These are phyloP conservation scores for Fusarium floridanum DNA, from an alignment of 2,329 filamentous ascomycete species.

Conservation along the genomic window DNA sequence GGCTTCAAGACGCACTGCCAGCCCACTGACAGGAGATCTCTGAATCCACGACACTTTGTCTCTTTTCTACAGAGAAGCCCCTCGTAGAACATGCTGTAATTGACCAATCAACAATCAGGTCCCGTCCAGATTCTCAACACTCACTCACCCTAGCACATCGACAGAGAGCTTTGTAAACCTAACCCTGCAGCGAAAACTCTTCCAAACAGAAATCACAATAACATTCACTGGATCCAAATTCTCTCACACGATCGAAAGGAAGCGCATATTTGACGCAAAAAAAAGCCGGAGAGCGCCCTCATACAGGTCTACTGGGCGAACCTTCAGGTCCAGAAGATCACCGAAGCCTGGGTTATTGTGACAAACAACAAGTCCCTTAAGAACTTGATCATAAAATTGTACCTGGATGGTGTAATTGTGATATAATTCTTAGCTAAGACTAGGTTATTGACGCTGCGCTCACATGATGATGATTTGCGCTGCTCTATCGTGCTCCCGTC, in stretches of 20 bases:
- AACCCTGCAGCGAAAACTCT: not conserved
- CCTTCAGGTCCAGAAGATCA: not conserved
- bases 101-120: not conserved
- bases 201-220: not conserved
- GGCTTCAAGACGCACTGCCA: not conserved
- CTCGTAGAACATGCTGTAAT: not conserved
- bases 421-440: not conserved
- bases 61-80: not conserved
- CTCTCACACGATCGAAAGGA: not conserved
- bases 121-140: not conserved
- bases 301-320: not conserved
- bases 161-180: not conserved
- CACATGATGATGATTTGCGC: not conserved
- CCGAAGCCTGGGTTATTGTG: not conserved
- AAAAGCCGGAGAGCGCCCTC: not conserved
- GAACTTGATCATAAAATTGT: not conserved
- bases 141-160: not conserved
- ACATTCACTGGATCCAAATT: not conserved
- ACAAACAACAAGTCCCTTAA: not conserved
- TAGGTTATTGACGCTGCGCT: not conserved
- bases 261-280: not conserved
- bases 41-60: no score
- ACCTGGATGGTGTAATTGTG: not conserved
- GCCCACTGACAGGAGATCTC: not conserved
- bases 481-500: not conserved